Evolutionary conservation across 768 basidiomycete genomes (phyloP), one percentile per base, ranked within the genome.

Genomic region (Tricholoma furcatifolium): DNA sequence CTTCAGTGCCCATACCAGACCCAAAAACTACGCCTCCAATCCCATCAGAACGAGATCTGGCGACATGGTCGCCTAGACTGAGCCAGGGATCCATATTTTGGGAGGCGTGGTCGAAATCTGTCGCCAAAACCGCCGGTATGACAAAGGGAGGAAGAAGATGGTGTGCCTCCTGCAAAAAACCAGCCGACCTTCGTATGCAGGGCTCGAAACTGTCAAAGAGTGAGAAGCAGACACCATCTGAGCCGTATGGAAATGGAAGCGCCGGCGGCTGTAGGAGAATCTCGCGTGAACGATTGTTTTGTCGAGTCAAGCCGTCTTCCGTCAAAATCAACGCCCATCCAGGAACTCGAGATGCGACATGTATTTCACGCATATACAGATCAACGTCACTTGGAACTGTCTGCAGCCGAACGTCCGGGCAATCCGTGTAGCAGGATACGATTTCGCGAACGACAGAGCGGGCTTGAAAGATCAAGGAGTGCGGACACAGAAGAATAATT

Each of bases 121-220:
- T 56, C 9, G 62, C 62, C 10, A 69, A 53, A 14, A 74, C 49
- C 21, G 63, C 54, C 9, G 78, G 78, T 27, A 80, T 57, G 6
- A 84, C 69, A 55, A 88, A 82, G 2, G 87, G 87, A 14, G 88
- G 88, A 2, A 81, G 61, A 2, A 89, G 69, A 63, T 79, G 82
- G 3, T 69, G 63, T 2, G 79, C 82, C 21, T 74, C 63, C 27
- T 71, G 72, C 18, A 69, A 61, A 7, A 55, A 53, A 0, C 62
- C 60, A 20, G 50, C 30, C 8, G 68, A 65, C 5, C 70, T 62
- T n/a, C 56, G 47, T 39, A 75, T 53, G 43, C 66, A 74, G n/a
- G 47, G 31, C 27, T 43, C 47, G n/a, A 70, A 65, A 32, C 57
- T 58, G 50, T 68, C 64, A 24, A 43, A 53, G 10, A 64, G 48